Conservation (phyloP, 768 basidiomycete genomes). For the Albatrellus ellisii region DNA sequence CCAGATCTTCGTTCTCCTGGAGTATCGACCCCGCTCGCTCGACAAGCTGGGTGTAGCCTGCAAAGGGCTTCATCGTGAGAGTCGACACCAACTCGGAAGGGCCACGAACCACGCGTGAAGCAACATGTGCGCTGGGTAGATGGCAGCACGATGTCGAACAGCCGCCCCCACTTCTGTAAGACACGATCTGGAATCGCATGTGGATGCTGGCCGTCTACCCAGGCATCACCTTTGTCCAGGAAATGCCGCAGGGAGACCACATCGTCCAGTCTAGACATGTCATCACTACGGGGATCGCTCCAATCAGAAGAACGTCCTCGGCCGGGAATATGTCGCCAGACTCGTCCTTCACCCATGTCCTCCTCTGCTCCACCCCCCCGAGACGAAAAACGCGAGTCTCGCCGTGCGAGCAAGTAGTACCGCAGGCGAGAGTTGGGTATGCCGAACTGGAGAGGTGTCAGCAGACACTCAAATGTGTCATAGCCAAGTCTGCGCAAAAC, state of each 20-base stretch:
- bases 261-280: constrained; percentile 4
- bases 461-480: constrained; percentile 40
- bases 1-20: constrained; percentile 52
- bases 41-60: constrained; percentile 66
- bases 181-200: constrained; percentile 44
- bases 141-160: constrained; percentile 71
- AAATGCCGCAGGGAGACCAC: constrained; percentile 23
- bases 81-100: background rate
- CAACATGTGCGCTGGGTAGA: constrained; percentile 55
- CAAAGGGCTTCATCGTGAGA: constrained; percentile 2
- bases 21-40: constrained; percentile 70
- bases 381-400: constrained; percentile 22
- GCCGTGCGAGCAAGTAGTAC: constrained; percentile 66
- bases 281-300: constrained; percentile 31
- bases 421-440: constrained; percentile 74
- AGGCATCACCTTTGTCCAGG: constrained; percentile 23
- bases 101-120: constrained; percentile 55
- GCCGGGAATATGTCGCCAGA: constrained; percentile 44
- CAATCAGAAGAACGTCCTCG: constrained; percentile 28
- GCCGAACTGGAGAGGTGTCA: constrained; percentile 69
- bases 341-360: constrained; percentile 10
- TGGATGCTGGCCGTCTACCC: constrained; percentile 6
- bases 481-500: constrained; percentile 45
- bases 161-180: constrained; percentile 58
- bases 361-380: constrained; percentile 8